Evolutionary conservation across 2,329 filamentous ascomycete genomes (phyloP), one percentile per base, ranked within the genome.

Genomic region (Monosporascus sp.): DNA sequence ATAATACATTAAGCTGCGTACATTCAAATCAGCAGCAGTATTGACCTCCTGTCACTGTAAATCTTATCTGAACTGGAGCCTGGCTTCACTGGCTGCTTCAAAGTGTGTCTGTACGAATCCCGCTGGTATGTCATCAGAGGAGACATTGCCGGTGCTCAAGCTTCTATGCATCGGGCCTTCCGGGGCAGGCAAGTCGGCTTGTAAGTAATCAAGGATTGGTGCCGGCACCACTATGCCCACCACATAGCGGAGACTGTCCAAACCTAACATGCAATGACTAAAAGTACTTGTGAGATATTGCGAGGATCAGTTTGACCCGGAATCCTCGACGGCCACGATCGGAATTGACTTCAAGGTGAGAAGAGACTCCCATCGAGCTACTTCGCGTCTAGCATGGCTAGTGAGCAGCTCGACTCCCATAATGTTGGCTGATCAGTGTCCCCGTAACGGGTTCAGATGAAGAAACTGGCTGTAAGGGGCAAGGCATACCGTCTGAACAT

Each of bases 291-390:
- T 78, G 54, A 70, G 78, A 60, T 82, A 82, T 58, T 80, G 77
- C 63, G 78, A 81, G 56, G 77, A 81, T 62, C 77, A 80, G 59
- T 82, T 81, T 59, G 79, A 82, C 54, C 73, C 76, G 5, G 78
- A 81, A 61, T 74, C 72, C 37, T 75, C 77, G 4, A 75, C 78
- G 6, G 78, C 79, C 6, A 82, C 79, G 3, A 81, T 82, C 57
- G 79, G 79, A 31, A 78, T 82, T 54, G 79, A 82, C 60, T 81
- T 79, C 65, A 79, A 80, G 67, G 78, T 80, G 51, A 53, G 65
- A 59, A 36, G 53, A 18, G 22, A 47, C 24, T 36, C 31, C 46
- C 15, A 17, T 36, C 15, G 27, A 27, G 25, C n/a, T 2, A 34
- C 31, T 14, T 5, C 9, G 5, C 31, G 31, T 11, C 9, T 14